Evolutionary conservation across 2,329 filamentous ascomycete species (phyloP), one percentile per base, ranked within the genome.

Genomic region (Plectosphaerella plurivora): DNA sequence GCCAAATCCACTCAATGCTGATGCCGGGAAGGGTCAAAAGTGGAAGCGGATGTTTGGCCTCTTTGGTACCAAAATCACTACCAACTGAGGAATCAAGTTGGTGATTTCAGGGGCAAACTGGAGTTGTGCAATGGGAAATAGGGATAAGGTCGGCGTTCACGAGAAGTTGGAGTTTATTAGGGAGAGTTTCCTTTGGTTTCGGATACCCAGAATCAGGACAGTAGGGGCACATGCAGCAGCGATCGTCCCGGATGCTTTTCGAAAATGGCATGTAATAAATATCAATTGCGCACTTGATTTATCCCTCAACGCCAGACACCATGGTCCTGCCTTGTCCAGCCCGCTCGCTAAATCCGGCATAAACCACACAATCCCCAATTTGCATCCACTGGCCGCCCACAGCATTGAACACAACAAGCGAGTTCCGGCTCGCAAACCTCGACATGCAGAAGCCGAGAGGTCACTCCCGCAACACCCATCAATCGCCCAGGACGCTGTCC

Each of bases 11-110:
- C 57, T 52, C 5, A 74, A 74, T 57, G 74, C 72, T 1, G 65
- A 78, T 59, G 73, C 71, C 37, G 79, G 74, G 12, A 53, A 68
- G 1, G 74, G 67, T 3, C 70, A 58, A 57, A 70, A 77, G 28
- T 90, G 86, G 84, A 71, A 85, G 61, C 77, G 83, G 52, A 69
- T 81, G 57, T 89, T 85, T 68, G 75, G 77, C 6, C 63, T 91
- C 50, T 88, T 86, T 63, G 83, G 81, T 15, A 88, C 86, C 5
- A 81, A 72, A 47, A 86, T 90, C 44, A 53, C 56, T 14, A 50
- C 50, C 45, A 10, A 4, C 1, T 54, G 16, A 44, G 22, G 9
- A 33, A 33, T n/a, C 28, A 22, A 5, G 28, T 33, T 12, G 28
- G 22, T 22, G 22, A 5, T 22, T 33, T 33, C 28, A 33, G 8